Evolutionary conservation across 2,329 filamentous ascomycete species (phyloP).

Genomic region (Neofusicoccum laricinum): DNA sequence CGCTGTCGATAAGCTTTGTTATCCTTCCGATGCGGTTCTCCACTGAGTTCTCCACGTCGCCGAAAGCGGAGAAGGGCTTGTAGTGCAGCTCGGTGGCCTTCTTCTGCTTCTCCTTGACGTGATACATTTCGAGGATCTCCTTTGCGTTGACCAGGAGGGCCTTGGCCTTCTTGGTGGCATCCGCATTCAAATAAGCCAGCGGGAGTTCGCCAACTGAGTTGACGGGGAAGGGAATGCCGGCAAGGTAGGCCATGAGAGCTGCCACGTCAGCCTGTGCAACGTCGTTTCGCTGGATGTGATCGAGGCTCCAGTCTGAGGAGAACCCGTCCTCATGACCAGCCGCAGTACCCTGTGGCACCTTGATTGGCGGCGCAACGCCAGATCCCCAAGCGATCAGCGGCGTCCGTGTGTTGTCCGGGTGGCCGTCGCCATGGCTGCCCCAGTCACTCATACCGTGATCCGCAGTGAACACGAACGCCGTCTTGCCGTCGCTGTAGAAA

Average conservation of each 20-base stretch:
- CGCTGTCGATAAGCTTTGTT: slow-evolving; percentile 62
- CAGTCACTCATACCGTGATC: slow-evolving; percentile 99
- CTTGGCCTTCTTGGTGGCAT: slow-evolving; percentile 72
- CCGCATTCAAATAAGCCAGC: slow-evolving; percentile 73
- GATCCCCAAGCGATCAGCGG: slow-evolving; percentile 92
- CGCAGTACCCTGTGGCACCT: slow-evolving; percentile 55
- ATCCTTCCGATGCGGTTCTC: slow-evolving; percentile 68
- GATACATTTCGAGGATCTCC: slow-evolving; percentile 92
- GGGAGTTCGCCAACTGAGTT: slow-evolving; percentile 96
- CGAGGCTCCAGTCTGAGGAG: slow-evolving; percentile 83
- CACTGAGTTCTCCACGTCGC: slow-evolving; percentile 58
- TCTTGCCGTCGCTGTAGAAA: slow-evolving; percentile 80
- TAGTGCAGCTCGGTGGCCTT: slow-evolving; percentile 72
- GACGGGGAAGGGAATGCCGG: slow-evolving; percentile 83
- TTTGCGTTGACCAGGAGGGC: slow-evolving; percentile 81
- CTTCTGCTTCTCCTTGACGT: slow-evolving; percentile 87
- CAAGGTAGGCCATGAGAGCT: slow-evolving; percentile 90
- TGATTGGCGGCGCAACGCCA: slow-evolving; percentile 73
- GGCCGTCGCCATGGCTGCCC: slow-evolving; percentile 97
- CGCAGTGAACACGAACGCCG: slow-evolving; percentile 93
- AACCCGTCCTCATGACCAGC: slow-evolving; percentile 84
- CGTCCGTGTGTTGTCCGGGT: slow-evolving; percentile 94
- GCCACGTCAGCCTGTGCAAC: slow-evolving; percentile 93
- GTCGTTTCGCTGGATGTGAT: slow-evolving; percentile 80
- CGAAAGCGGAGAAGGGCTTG: slow-evolving; percentile 69